Conservation (phyloP, 2,329 filamentous ascomycete species). For the Sclerotinia nivalis region DNA sequence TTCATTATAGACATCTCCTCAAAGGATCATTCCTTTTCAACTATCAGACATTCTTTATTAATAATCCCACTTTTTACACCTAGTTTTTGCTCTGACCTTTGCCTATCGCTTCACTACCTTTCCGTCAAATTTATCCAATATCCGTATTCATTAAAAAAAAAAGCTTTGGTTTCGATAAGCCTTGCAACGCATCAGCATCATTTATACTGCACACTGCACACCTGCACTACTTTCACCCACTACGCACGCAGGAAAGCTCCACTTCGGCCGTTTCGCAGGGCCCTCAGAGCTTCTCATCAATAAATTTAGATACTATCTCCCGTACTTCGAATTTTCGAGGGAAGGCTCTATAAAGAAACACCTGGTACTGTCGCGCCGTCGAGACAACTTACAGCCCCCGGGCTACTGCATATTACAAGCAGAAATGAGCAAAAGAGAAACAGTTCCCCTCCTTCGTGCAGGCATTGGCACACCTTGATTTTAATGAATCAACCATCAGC, state of each 20-base stretch:
- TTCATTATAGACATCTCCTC: not conserved
- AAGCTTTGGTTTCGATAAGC: constrained; percentile 14
- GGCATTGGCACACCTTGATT: constrained; percentile 41
- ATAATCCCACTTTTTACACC: not conserved
- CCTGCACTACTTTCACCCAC: constrained; percentile 2
- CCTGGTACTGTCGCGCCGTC: constrained; percentile 13
- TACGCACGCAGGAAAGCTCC: constrained; percentile 16
- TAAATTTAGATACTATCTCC: not conserved
- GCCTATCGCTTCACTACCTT: constrained; percentile 18
- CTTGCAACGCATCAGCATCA: constrained; percentile 21
- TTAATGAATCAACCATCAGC: constrained; percentile 30
- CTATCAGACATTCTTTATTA: not conserved
- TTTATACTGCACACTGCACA: constrained; percentile 4
- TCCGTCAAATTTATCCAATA: constrained; percentile 12
- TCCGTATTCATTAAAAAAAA: not conserved
- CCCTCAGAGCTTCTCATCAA: constrained; percentile 11
- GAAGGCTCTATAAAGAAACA: not conserved
- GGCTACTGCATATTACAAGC: constrained; percentile 30
- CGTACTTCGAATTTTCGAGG: constrained; percentile 11
- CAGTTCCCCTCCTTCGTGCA: constrained; percentile 40
- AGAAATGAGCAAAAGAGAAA: constrained; percentile 41
- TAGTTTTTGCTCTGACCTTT: not conserved
- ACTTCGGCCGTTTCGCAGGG: constrained; percentile 19
- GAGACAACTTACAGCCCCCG: constrained; percentile 20
- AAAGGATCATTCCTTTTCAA: not conserved